These are phyloP conservation scores for Hymenotorrendiella dingleyae DNA, from an alignment of 2,329 filamentous ascomycete species.

Conservation along the genomic window DNA sequence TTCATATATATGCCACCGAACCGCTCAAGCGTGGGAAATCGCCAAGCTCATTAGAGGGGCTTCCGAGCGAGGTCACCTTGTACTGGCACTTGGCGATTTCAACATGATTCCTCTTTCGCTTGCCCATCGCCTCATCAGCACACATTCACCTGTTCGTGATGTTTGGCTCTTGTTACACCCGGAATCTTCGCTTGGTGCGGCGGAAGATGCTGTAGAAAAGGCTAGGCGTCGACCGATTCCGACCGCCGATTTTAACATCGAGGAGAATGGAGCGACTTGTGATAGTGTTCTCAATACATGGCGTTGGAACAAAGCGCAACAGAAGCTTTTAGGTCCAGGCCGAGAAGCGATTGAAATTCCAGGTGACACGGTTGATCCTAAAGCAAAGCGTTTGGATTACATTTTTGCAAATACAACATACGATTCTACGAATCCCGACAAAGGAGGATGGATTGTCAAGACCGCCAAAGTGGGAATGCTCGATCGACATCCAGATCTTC, in stretches of 20 bases:
- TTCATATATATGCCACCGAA: slow-evolving; percentile 84
- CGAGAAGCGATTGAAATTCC: slow-evolving; percentile 55
- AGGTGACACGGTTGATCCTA: slow-evolving; percentile 60
- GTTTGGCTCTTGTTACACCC: slow-evolving; percentile 82
- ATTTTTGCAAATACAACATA: slow-evolving; percentile 69
- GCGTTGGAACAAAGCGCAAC: slow-evolving; percentile 73
- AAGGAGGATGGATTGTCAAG: slow-evolving; percentile 60
- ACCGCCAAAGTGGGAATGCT: slow-evolving; percentile 72
- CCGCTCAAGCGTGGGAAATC: slow-evolving; percentile 92
- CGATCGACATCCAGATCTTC: slow-evolving; percentile 70
- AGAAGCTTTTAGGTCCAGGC: slow-evolving; percentile 60
- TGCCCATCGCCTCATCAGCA: slow-evolving; percentile 75
- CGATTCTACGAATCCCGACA: slow-evolving; percentile 22
- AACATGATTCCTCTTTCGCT: slow-evolving; percentile 91
- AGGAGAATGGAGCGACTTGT: slow-evolving; percentile 79
- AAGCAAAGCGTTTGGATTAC: slow-evolving; percentile 88
- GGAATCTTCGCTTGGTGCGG: slow-evolving; percentile 72
- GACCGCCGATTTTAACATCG: slow-evolving; percentile 70
- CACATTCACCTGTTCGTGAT: slow-evolving; percentile 71
- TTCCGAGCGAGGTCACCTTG: slow-evolving; percentile 72
- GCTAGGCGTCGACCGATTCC: slow-evolving; percentile 62
- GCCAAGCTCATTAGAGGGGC: slow-evolving; percentile 82
- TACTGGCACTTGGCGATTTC: slow-evolving; percentile 86
- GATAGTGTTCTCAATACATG: slow-evolving; percentile 86
- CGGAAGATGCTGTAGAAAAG: slow-evolving; percentile 61